Conservation (phyloP, 345 rosid genomes). For the Sisymbrium irio region DNA sequence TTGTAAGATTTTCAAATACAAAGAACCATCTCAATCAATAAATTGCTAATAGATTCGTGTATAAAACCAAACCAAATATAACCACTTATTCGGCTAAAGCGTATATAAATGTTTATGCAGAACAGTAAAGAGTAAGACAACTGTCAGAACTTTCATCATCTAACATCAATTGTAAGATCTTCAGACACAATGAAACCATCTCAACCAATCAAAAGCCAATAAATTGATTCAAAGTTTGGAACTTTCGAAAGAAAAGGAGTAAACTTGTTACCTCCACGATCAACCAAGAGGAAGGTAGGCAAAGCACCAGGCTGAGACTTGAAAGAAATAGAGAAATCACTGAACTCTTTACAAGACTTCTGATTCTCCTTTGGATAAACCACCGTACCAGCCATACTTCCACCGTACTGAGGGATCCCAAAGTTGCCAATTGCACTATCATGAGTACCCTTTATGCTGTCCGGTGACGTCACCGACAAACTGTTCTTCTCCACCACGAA, state of each 20-base stretch:
- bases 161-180: not conserved
- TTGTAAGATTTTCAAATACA: too few species aligned
- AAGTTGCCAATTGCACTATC: slow-evolving; percentile 97
- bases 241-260: not conserved
- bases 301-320: slow-evolving; percentile 77
- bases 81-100: too few species aligned
- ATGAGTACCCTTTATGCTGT: slow-evolving; percentile 75
- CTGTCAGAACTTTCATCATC: not conserved
- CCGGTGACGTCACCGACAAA: slow-evolving; percentile 82
- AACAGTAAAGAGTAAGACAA: too few species aligned
- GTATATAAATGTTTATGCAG: too few species aligned
- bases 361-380: slow-evolving; percentile 65
- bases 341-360: slow-evolving; percentile 71
- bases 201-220: not conserved
- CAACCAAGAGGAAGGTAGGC: slow-evolving; percentile 75
- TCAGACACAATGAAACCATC: not conserved
- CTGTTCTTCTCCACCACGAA: slow-evolving; percentile 99
- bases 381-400: slow-evolving; percentile 94
- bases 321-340: slow-evolving; percentile 59
- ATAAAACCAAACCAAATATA: too few species aligned
- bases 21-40: too few species aligned
- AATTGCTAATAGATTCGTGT: too few species aligned
- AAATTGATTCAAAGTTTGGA: not conserved
- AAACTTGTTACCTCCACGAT: slow-evolving; percentile 77
- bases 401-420: slow-evolving; percentile 98